These are phyloP conservation scores for Aspergillus persii DNA, from an alignment of 2,329 filamentous ascomycete species.

Conservation along the genomic window DNA sequence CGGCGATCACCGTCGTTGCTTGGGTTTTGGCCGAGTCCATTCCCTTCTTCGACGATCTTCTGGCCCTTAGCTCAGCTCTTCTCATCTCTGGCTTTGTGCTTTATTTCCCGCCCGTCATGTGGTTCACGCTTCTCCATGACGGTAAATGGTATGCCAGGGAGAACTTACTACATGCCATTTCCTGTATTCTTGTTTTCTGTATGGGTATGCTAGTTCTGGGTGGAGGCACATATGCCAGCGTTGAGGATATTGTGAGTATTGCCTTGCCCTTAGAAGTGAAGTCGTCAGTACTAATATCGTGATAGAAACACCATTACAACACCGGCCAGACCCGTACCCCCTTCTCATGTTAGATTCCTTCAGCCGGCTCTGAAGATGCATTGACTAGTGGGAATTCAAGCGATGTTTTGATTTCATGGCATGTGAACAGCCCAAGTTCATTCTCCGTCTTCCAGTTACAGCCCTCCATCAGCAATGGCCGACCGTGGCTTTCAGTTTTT, in stretches of 20 bases:
- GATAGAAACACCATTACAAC: background rate
- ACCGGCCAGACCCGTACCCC: background rate
- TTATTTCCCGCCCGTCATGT: conserved; percentile 53
- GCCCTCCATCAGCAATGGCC: too few species aligned
- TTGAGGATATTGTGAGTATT: background rate
- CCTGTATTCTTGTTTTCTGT: background rate
- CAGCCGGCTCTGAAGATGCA: background rate
- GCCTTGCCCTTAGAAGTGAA: background rate
- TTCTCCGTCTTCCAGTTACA: too few species aligned
- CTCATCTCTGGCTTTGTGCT: conserved; percentile 89
- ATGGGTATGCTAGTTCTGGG: background rate
- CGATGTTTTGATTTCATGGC: too few species aligned
- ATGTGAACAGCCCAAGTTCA: too few species aligned
- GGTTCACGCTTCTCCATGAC: conserved; percentile 23
- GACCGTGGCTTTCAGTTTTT: too few species aligned
- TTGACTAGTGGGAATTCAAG: too few species aligned
- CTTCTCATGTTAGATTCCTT: background rate
- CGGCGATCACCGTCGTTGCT: background rate
- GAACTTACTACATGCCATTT: conserved; percentile 28
- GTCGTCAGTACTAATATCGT: background rate
- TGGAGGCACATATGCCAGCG: background rate
- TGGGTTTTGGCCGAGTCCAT: background rate
- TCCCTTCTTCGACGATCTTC: conserved; percentile 9
- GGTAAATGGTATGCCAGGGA: conserved; percentile 28
- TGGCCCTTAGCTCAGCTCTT: conserved; percentile 53